Conservation (phyloP, 2,329 filamentous ascomycete genomes). For the Colletotrichum limetticola region DNA sequence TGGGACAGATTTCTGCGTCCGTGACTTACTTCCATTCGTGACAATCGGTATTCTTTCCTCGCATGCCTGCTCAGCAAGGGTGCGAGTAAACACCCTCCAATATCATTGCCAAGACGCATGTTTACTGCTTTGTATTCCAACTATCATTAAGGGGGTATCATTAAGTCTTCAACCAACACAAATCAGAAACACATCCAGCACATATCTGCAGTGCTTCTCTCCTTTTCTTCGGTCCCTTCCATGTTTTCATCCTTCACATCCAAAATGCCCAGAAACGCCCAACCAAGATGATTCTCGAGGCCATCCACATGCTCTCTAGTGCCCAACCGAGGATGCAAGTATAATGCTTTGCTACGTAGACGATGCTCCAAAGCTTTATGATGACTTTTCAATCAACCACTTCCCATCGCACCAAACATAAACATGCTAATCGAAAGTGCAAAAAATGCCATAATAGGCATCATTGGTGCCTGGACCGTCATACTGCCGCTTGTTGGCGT, state of each 20-base stretch:
- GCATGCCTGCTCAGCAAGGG: too few relatives aligned
- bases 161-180: slow-evolving; percentile 3
- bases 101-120: neutral
- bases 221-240: neutral
- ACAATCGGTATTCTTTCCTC: too few relatives aligned
- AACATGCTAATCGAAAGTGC: slow-evolving; percentile 36
- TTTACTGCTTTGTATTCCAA: neutral
- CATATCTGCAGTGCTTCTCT: neutral
- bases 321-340: neutral
- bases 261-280: neutral
- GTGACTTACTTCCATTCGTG: too few relatives aligned
- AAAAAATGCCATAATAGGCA: slow-evolving; percentile 36
- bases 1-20: too few relatives aligned
- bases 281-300: neutral
- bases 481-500: slow-evolving; percentile 40
- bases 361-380: neutral
- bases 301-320: neutral
- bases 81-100: too few relatives aligned
- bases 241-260: neutral
- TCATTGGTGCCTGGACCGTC: neutral
- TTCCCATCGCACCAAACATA: neutral
- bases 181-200: neutral
- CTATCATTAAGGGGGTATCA: slow-evolving; percentile 9
- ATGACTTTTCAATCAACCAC: neutral
- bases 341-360: neutral